Evolutionary conservation across 2,329 filamentous ascomycete genomes (phyloP), one percentile per base, ranked within the genome.

Genomic region (Immersiporthe knoxdaviesiana): DNA sequence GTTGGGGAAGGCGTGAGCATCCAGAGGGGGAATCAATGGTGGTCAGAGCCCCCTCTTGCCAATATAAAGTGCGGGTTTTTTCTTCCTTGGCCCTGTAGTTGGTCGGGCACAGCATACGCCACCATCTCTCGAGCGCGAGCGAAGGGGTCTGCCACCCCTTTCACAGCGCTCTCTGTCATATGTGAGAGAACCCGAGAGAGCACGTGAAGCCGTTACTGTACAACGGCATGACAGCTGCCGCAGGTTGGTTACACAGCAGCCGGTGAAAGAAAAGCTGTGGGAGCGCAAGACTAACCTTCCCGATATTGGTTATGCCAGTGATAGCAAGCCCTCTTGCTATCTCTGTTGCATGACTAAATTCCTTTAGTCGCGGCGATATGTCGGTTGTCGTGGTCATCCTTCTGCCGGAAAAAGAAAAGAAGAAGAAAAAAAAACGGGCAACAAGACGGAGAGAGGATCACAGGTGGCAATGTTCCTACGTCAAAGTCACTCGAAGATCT

Each of bases 221-320:
- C 27, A 16, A 62, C 41, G 44, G n/a, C 54, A 24, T 35, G 21
- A 27, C 35, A 27, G 65, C n/a, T 41, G 41, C 65, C 24, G 24
- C n/a, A n/a, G 54, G 44, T 63, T 56, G 61, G 68, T 70, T 32
- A 14, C 66, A 70, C 68, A 27, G 68, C 62, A 70, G 61, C 66
- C 66, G 68, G 52, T 69, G 35, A 59, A 37, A 24, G 58, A 12
- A 7, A 32, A n/a, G n/a, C n/a, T n/a, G 7, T 24, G 30, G 30
- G 32, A 37, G 30, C 21, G 7, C 6, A 59, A 18, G 8, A 2
- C 1, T 37, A 11, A 37, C 7, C 56, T 37, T 35, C 32, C 56
- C 32, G 30, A 47, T 27, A 58, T 18, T 58, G 54, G 16, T 58
- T 35, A 4, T 35, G 4, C 30, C 21, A 37, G 5, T 2, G 8